Evolutionary conservation across 148 eudicot species (phyloP).

Genomic region (Rhododendron mucronatum): DNA sequence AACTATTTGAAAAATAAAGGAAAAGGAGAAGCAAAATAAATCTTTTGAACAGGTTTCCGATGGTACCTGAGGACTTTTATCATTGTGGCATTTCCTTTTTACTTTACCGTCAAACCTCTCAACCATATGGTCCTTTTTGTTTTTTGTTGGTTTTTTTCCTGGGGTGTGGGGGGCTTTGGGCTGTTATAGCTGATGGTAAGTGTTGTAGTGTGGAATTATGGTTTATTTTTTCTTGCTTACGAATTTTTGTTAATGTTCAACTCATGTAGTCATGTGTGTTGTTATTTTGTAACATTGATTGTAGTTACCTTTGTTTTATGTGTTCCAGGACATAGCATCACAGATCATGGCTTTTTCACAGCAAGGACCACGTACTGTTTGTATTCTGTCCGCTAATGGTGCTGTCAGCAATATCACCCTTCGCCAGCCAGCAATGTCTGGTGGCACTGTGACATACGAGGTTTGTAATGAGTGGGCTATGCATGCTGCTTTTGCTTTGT

Average conservation of each 20-base stretch:
- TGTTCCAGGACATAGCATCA: slow-evolving; percentile 60
- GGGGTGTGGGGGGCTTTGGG: neutral
- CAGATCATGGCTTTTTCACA: slow-evolving; percentile 66
- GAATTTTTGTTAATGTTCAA: neutral
- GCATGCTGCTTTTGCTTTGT: neutral
- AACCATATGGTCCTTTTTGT: neutral
- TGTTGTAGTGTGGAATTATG: neutral
- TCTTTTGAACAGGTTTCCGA: neutral
- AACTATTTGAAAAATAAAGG: neutral
- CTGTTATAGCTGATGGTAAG: neutral
- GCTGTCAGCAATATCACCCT: slow-evolving; percentile 66
- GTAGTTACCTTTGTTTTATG: neutral
- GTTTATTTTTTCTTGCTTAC: neutral
- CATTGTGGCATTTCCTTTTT: neutral
- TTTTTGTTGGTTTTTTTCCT: no score
- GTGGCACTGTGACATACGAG: slow-evolving; percentile 66
- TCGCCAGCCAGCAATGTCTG: slow-evolving; percentile 56
- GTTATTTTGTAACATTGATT: neutral
- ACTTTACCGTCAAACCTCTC: neutral
- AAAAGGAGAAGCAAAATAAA: neutral
- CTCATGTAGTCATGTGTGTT: neutral
- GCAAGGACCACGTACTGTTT: slow-evolving; percentile 72
- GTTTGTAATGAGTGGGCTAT: slow-evolving; percentile 23
- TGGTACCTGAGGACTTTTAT: neutral
- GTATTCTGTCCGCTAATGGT: slow-evolving; percentile 78